Evolutionary conservation across 345 rosid species (phyloP).

Genomic region (Hibiscus tridactylites): DNA sequence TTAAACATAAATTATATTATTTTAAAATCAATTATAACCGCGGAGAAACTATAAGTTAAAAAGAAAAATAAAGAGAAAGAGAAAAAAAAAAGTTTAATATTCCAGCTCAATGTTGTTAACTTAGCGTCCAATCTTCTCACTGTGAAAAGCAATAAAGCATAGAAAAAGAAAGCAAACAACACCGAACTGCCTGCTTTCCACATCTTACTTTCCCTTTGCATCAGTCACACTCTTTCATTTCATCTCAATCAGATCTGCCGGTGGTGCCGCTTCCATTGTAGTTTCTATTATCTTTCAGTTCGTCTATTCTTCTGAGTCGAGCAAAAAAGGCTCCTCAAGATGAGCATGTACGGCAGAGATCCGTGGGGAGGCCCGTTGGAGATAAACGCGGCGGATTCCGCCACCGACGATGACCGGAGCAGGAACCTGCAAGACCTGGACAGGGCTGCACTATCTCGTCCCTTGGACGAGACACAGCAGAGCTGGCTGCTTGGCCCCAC

Average conservation of each 20-base stretch:
- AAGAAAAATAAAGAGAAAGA: too few species aligned
- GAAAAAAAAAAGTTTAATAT: too few species aligned
- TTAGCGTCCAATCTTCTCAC: too few species aligned
- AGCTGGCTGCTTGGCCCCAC: conserved; percentile 94
- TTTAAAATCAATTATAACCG: too few species aligned
- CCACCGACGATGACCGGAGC: conserved; percentile 94
- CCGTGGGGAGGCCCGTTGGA: conserved; percentile 99
- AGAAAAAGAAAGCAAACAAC: not conserved
- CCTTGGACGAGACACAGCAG: conserved; percentile 94
- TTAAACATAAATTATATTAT: too few species aligned
- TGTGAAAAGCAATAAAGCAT: not conserved
- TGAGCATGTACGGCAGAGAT: conserved; percentile 88
- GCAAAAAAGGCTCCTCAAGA: not conserved
- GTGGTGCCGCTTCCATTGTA: not conserved
- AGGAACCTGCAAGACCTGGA: conserved; percentile 79
- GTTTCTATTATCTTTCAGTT: not conserved
- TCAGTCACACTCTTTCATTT: not conserved
- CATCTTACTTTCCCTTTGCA: not conserved
- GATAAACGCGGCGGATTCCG: conserved; percentile 87
- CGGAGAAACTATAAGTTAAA: too few species aligned
- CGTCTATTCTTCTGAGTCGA: too few species aligned
- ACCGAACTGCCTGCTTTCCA: not conserved
- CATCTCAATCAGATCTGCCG: not conserved
- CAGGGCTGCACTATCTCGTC: conserved; percentile 72
- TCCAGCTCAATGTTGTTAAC: not conserved